Percentiles rank a stretch among this genome's conserved stretches.
These are phyloP conservation scores for Kuraishia piskuri DNA, from an alignment of 805 yeast species.

Conservation along the genomic window DNA sequence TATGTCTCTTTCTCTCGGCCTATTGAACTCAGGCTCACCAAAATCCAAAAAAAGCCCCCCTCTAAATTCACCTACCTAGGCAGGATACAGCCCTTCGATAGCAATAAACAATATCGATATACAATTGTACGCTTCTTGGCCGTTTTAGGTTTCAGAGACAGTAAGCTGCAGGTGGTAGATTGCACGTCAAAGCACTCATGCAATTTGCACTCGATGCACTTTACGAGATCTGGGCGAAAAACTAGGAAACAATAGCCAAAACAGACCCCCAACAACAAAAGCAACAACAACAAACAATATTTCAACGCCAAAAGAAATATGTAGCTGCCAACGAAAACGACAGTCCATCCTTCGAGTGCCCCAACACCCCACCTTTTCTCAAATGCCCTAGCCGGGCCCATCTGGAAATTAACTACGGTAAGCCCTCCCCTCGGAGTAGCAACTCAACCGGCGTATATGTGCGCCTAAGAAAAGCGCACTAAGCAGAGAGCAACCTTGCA, in stretches of 20 bases:
- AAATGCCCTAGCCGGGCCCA: neutral
- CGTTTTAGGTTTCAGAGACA: neutral
- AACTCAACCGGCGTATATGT: neutral
- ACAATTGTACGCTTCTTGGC: neutral
- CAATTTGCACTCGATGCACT: too few species aligned
- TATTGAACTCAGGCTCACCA: too few species aligned
- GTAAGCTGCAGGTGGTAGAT: neutral
- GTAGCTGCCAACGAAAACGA: too few species aligned
- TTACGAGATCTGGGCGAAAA: neutral
- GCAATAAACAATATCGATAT: too few species aligned
- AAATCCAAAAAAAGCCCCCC: too few species aligned
- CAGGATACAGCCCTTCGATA: too few species aligned
- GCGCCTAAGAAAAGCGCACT: neutral
- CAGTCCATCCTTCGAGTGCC: too few species aligned
- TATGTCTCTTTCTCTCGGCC: too few species aligned
- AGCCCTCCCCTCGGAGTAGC: neutral
- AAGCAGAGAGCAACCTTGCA: neutral
- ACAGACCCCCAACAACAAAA: neutral
- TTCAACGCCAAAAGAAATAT: too few species aligned
- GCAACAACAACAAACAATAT: neutral
- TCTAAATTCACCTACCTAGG: too few species aligned
- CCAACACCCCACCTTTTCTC: neutral
- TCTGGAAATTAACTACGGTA: neutral
- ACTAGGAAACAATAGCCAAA: neutral
- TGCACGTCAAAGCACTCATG: neutral